Percentiles rank a stretch among this genome's conserved stretches.
These are phyloP conservation scores for Botrytis cinerea DNA, from an alignment of 2,329 filamentous ascomycete species.

Conservation along the genomic window DNA sequence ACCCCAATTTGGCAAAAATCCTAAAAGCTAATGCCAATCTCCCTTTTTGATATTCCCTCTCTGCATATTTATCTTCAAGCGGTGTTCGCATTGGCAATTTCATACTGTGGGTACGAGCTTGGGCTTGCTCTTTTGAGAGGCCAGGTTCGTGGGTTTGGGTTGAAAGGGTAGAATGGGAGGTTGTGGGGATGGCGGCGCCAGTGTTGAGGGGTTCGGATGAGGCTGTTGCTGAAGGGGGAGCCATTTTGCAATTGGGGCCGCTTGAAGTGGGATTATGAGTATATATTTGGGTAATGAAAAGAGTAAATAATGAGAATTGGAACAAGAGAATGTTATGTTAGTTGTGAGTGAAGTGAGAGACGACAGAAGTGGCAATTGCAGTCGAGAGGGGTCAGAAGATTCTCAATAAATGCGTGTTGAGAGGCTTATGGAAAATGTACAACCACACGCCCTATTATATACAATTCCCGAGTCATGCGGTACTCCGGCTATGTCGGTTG, in stretches of 20 bases:
- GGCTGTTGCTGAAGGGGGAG: neutral
- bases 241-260: neutral
- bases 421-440: neutral
- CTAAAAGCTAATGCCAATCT: constrained; percentile 52
- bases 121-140: constrained; percentile 27
- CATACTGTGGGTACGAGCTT: constrained; percentile 23
- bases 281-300: neutral
- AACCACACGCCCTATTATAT: neutral
- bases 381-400: neutral
- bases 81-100: constrained; percentile 22
- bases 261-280: neutral
- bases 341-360: neutral
- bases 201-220: neutral
- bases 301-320: too few species aligned
- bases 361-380: neutral
- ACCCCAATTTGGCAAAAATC: constrained; percentile 51
- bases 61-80: constrained; percentile 41
- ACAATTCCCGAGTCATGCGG: neutral
- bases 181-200: neutral
- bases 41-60: constrained; percentile 45
- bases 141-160: constrained; percentile 33
- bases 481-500: neutral
- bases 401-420: neutral
- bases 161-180: neutral
- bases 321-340: neutral